A percentile compares a stretch with the other conserved stretches of the same genome.
phyloP scores from a whole-genome alignment of 805 yeast genomes.

The Blastobotrys attinorum region DNA sequence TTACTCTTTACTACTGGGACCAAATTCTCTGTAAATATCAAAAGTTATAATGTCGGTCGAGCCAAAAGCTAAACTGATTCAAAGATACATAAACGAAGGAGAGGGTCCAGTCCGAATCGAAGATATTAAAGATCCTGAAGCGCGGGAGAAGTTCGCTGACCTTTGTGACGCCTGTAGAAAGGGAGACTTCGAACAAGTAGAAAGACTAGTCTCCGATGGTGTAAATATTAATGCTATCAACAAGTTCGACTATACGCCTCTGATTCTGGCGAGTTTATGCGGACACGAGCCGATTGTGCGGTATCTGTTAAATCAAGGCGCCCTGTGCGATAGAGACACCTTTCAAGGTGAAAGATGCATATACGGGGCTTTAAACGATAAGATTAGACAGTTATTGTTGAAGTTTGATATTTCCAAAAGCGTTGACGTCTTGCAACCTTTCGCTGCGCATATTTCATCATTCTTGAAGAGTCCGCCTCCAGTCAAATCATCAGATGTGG shows the following conservation, averaged over 20 bases:
- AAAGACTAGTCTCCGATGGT: constrained; percentile 46
- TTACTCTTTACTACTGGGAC: too few relatives aligned
- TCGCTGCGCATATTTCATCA: constrained; percentile 59
- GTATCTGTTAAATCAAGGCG: constrained; percentile 55
- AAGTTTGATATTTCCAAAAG: constrained; percentile 59
- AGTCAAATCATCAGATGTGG: constrained; percentile 22
- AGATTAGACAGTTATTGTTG: constrained; percentile 49
- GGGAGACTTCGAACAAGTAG: constrained; percentile 63
- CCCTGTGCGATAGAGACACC: constrained; percentile 74
- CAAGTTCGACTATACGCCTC: constrained; percentile 68
- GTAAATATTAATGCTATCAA: constrained; percentile 51
- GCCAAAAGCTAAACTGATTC: constrained; percentile 5
- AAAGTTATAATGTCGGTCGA: too few relatives aligned
- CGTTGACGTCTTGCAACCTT: constrained; percentile 61
- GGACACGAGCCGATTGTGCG: constrained; percentile 64
- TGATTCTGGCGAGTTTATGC: constrained; percentile 64
- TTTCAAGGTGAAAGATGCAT: constrained; percentile 72
- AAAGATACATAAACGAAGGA: constrained; percentile 4
- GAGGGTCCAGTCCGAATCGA: background rate
- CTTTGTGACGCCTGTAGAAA: constrained; percentile 59
- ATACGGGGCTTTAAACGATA: constrained; percentile 68
- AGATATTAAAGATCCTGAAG: background rate
- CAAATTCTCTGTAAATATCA: too few relatives aligned
- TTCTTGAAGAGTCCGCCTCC: constrained; percentile 26
- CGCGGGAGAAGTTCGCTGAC: constrained; percentile 24